phyloP scores from a whole-genome alignment of 805 yeast genomes.

The Ogataea henricii region DNA sequence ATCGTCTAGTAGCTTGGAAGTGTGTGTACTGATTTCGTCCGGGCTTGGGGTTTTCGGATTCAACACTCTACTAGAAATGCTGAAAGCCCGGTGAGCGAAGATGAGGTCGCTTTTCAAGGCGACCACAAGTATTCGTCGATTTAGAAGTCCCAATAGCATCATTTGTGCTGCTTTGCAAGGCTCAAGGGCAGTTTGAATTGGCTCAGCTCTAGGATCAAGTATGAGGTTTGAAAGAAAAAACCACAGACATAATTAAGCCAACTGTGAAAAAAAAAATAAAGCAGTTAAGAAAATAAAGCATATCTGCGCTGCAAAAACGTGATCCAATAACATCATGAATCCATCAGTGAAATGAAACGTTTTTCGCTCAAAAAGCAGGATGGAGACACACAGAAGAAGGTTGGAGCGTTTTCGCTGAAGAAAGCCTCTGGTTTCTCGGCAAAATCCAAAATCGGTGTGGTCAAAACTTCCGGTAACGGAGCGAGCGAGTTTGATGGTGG shows the following conservation, averaged over 20 bases:
- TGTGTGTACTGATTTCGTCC: slow-evolving; percentile 13
- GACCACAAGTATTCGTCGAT: background rate
- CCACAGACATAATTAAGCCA: background rate
- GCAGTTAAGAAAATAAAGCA: background rate
- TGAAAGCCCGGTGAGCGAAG: background rate
- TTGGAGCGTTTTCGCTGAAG: slow-evolving; percentile 37
- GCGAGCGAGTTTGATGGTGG: background rate
- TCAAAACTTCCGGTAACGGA: background rate
- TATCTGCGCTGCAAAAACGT: no score
- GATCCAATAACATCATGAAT: background rate
- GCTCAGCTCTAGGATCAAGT: no score
- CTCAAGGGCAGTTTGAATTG: no score
- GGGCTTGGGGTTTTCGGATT: background rate
- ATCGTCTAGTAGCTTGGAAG: slow-evolving; percentile 22
- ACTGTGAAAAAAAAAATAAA: background rate
- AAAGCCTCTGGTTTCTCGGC: background rate
- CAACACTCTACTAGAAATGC: background rate
- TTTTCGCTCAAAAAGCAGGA: slow-evolving; percentile 40
- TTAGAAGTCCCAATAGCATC: background rate
- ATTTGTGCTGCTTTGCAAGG: background rate
- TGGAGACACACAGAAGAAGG: slow-evolving; percentile 17
- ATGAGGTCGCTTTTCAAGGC: background rate
- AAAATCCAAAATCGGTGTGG: background rate
- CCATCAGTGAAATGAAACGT: slow-evolving; percentile 33
- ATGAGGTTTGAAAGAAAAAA: background rate